Conservation (phyloP, 2,329 filamentous ascomycete species). For the Ampelomyces quisqualis region DNA sequence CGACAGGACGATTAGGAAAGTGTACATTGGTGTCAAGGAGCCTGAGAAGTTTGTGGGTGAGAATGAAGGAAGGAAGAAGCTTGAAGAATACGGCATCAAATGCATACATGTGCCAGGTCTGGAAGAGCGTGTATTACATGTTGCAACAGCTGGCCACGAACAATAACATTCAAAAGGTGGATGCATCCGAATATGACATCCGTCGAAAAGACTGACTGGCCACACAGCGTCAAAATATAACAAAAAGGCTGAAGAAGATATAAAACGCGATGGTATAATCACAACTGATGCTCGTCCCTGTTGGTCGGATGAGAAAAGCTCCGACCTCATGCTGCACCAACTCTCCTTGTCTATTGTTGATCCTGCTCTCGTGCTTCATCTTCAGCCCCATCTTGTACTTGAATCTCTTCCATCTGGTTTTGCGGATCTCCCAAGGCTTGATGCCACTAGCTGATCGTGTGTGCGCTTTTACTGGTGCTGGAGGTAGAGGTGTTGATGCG, state of each 20-base stretch:
- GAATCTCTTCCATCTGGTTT: constrained; percentile 17
- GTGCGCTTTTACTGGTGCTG: constrained; percentile 7
- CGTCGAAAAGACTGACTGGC: constrained; percentile 1
- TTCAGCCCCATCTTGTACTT: constrained; percentile 14
- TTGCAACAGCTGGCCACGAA: constrained; percentile 80
- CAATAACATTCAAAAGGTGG: constrained; percentile 11
- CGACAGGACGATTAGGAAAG: constrained; percentile 64
- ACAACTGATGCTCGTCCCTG: background rate
- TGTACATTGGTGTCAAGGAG: constrained; percentile 86
- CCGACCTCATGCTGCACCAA: constrained; percentile 69
- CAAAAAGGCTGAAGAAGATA: background rate
- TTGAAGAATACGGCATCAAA: constrained; percentile 71
- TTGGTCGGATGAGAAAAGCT: no score
- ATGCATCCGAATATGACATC: no score
- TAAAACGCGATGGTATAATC: background rate
- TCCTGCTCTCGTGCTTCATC: constrained; percentile 58
- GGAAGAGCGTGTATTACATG: constrained; percentile 75
- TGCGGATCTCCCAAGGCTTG: constrained; percentile 12
- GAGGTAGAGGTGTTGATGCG: constrained; percentile 1
- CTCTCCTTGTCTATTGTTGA: constrained; percentile 74
- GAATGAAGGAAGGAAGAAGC: constrained; percentile 70
- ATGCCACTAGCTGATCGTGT: background rate
- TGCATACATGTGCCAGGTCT: constrained; percentile 73
- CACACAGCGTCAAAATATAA: background rate
- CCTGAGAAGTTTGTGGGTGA: constrained; percentile 85